A percentile compares a stretch with the other conserved stretches of the same genome.
These are phyloP conservation scores for Pseudogymnoascus sp. DNA, from an alignment of 2,329 filamentous ascomycete genomes.

Conservation along the genomic window DNA sequence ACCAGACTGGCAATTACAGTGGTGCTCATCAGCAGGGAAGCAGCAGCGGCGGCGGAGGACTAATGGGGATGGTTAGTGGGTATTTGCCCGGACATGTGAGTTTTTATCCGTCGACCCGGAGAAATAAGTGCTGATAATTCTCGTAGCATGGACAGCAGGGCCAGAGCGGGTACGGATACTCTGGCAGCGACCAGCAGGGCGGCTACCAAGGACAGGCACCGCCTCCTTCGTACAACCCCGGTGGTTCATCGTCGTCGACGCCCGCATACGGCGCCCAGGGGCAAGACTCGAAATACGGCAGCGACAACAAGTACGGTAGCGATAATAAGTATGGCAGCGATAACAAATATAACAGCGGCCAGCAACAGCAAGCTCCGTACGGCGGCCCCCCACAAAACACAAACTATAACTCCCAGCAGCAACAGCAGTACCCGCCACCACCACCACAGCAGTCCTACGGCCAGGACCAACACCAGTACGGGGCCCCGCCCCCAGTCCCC, in stretches of 20 bases:
- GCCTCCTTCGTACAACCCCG: constrained; percentile 49
- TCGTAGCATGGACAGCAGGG: constrained; percentile 29
- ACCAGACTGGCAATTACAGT: not conserved
- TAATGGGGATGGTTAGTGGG: constrained; percentile 24
- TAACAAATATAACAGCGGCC: not conserved
- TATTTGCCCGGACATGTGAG: constrained; percentile 26
- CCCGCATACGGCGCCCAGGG: constrained; percentile 9
- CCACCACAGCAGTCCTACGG: not conserved
- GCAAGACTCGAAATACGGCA: constrained; percentile 8
- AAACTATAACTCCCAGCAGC: constrained; percentile 10
- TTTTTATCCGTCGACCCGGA: constrained; percentile 16
- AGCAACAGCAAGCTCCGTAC: constrained; percentile 17
- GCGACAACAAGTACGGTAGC: not conserved
- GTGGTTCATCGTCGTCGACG: constrained; percentile 14
- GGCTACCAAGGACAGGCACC: constrained; percentile 55
- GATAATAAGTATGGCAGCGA: not conserved
- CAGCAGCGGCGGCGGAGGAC: constrained; percentile 10
- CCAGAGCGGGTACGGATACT: constrained; percentile 53
- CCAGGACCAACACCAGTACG: constrained; percentile 9
- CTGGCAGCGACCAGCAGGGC: constrained; percentile 35
- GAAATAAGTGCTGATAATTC: not conserved
- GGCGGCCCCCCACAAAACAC: constrained; percentile 12
- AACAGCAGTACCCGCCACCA: constrained; percentile 11
- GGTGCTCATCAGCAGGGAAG: not conserved
- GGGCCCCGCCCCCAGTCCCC: not conserved